Evolutionary conservation across 2,329 filamentous ascomycete species (phyloP), one percentile per base, ranked within the genome.

Genomic region (Huntiella decipiens): DNA sequence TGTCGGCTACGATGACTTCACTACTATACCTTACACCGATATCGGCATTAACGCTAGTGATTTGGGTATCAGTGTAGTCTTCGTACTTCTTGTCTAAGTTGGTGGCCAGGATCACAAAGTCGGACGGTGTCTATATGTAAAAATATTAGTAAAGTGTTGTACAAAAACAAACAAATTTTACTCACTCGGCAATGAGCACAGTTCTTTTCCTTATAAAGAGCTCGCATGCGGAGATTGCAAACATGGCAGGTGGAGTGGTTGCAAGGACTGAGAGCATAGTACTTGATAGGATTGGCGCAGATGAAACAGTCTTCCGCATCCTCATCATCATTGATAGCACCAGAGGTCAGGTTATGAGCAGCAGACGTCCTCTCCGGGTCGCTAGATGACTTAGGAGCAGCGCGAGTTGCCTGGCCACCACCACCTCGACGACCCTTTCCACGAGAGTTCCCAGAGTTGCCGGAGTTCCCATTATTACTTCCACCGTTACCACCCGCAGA

Each of bases 231-330:
- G 54, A 98, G 65, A 7, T 86, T 80, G 61, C 91, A 98, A 53
- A 96, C 94, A 63, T 98, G 91, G 59, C 91, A 98, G 42, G 88
- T 95, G 48, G 83, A 74, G 63, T 98, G 91, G 61, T 95, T 96
- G 64, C 91, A 98, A 15, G 91, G 88, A 31, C 87, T 78, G 52
- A 98, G 77, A 7, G 87, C 82, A 55, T 84, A 78, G 65, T 96
- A 86, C 42, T 82, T 76, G 41, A 98, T 79, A 2, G 79, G 75
- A 53, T 87, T 94, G 47, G 91, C 88, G 63, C 91, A 98, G 57
- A 98, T 98, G 63, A 96, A 96, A 73, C 91, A 98, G 51, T 95
- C 73, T 51, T 95, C 86, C 19, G 70, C 79, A 28, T 28, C 22
- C 22, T 28, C 22, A 10, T 28, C 10, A 7, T 28, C 22, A 2